phyloP scores from a whole-genome alignment of 768 basidiomycete species.

The Pulveroboletus sp. region DNA sequence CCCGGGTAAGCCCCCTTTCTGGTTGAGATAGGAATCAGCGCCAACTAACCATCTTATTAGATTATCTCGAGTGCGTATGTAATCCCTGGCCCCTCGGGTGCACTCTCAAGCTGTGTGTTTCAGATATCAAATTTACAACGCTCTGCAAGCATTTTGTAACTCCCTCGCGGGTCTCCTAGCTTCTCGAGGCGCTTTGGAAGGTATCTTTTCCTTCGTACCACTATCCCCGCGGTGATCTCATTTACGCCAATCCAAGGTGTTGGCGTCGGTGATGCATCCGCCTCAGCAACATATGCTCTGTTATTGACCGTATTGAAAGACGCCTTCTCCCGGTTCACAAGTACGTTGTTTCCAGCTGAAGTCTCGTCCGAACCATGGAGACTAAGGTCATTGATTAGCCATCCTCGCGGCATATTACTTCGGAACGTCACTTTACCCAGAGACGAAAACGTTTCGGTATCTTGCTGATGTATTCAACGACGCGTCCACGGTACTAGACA shows the following conservation, averaged over 20 bases:
- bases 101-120: constrained; percentile 6
- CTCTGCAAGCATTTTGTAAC: constrained; percentile 68
- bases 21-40: background rate
- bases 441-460: constrained; percentile 68
- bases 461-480: constrained; percentile 69
- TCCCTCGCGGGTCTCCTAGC: constrained; percentile 62
- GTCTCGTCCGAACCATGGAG: background rate
- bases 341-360: constrained; percentile 34
- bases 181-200: constrained; percentile 67
- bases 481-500: constrained; percentile 55
- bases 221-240: background rate
- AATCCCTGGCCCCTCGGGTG: background rate
- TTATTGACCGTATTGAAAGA: constrained; percentile 67
- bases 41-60: constrained; percentile 27
- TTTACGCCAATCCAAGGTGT: constrained; percentile 40
- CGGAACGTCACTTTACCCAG: constrained; percentile 63
- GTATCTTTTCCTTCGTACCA: constrained; percentile 26
- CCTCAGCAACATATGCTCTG: constrained; percentile 63
- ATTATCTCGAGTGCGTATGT: constrained; percentile 50
- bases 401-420: constrained; percentile 61
- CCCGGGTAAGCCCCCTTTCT: constrained; percentile 38
- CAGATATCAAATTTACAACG: constrained; percentile 68
- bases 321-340: constrained; percentile 58
- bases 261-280: constrained; percentile 67
- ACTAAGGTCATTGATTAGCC: constrained; percentile 36